Conservation (phyloP, 1,284 basidiomycete species). For the Pseudozyma sp. region DNA sequence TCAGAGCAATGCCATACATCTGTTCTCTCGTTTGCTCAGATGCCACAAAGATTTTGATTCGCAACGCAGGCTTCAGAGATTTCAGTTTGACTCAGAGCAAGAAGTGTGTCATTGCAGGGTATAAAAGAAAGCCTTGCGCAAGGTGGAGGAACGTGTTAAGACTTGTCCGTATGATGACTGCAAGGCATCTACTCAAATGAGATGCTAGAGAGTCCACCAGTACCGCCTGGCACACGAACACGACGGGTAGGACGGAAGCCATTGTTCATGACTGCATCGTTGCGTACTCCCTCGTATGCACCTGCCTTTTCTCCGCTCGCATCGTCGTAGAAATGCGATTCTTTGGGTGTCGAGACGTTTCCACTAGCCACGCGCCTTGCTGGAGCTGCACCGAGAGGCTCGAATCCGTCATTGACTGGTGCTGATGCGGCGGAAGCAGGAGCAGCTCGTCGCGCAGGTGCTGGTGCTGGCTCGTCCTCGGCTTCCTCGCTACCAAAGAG, state of each 20-base stretch:
- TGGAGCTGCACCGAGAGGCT: conserved; percentile 32
- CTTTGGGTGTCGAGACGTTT: conserved; percentile 26
- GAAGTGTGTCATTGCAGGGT: conserved; percentile 21
- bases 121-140: no score
- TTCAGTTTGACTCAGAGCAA: no score
- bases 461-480: conserved; percentile 27
- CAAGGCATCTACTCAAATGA: conserved; percentile 30
- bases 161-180: background rate
- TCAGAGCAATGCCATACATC: no score
- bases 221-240: conserved; percentile 56
- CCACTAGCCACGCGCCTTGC: conserved; percentile 31
- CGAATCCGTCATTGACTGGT: conserved; percentile 27
- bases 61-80: no score
- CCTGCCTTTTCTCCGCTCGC: conserved; percentile 27
- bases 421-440: conserved; percentile 20
- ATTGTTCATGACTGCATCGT: conserved; percentile 52
- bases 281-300: conserved; percentile 45
- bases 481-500: conserved; percentile 56
- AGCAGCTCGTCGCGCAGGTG: conserved; percentile 5
- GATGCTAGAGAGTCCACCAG: conserved; percentile 57
- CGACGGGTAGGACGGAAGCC: conserved; percentile 57
- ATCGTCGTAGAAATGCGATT: conserved; percentile 33
- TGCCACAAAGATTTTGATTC: no score
- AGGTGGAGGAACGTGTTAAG: no score
- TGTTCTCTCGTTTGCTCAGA: no score